Evolutionary conservation across 116 monocot species (phyloP).

Genomic region (Iris pallida): DNA sequence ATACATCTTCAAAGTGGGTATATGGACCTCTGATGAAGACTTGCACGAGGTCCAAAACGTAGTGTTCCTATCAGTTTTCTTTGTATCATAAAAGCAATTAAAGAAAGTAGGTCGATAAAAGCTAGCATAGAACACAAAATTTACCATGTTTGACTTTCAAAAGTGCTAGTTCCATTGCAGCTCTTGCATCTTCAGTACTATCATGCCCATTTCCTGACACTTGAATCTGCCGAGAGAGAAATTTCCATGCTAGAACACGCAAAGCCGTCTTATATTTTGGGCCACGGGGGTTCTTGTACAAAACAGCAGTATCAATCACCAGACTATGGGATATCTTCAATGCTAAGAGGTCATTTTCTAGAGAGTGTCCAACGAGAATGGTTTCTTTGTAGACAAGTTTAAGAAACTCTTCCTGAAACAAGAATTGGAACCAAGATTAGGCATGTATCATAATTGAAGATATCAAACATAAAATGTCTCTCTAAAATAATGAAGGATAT

Average conservation of each 20-base stretch:
- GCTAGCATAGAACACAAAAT: neutral
- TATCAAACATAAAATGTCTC: neutral
- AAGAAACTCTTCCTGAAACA: slow-evolving; percentile 61
- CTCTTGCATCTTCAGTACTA: slow-evolving; percentile 88
- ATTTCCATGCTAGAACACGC: slow-evolving; percentile 53
- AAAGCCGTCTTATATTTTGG: slow-evolving; percentile 53
- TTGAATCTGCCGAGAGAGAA: slow-evolving; percentile 67
- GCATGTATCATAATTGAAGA: neutral
- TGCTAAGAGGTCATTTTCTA: slow-evolving; percentile 95
- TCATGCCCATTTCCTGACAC: slow-evolving; percentile 69
- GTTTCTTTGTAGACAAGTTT: slow-evolving; percentile 67
- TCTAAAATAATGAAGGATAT: slow-evolving; percentile 4
- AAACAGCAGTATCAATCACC: slow-evolving; percentile 83
- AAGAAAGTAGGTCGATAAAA: neutral
- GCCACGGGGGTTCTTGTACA: slow-evolving; percentile 52
- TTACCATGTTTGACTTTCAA: slow-evolving; percentile 73
- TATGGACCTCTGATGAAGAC: too few species aligned
- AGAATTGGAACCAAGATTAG: neutral
- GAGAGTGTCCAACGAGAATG: slow-evolving; percentile 85
- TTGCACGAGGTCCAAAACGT: too few species aligned
- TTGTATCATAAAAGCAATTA: too few species aligned
- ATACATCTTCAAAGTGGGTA: too few species aligned
- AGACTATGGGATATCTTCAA: slow-evolving; percentile 67
- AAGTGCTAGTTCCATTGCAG: slow-evolving; percentile 72
- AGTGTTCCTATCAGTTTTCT: too few species aligned